Base-by-base conservation (phyloP, 1,284 basidiomycete species). In the Leccinum solheimii region DNA sequence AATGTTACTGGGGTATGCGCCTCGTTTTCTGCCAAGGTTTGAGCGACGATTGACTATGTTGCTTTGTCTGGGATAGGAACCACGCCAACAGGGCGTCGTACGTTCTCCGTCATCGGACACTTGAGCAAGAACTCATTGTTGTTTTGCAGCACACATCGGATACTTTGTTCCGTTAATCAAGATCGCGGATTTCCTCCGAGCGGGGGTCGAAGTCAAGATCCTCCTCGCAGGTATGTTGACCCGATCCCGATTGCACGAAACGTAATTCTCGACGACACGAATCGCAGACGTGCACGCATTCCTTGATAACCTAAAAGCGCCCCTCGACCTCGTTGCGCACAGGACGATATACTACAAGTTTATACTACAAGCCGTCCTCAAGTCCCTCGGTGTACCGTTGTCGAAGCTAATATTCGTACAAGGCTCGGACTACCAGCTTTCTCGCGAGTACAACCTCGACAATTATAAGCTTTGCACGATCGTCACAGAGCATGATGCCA, bases 401-500 rank as follows among this genome's bases (percentile, higher is more conserved):
- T 86, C 90, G 32, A 89, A 88, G 70, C 6, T 52, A 10, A 52
- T 13, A n/a, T 52, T 52, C 50, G 51, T 52, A 32, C 27, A n/a
- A 14, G 51, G 51, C 23, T 52, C 51, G 16, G 51, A 52, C n/a
- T 52, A 52, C n/a, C 51, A 52, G 26, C 27, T 52, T 5, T 52
- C 51, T 8, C 26, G 51, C 23, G 51, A 52, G 51, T 52, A 52
- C 51, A 52, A 30, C 5, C 27, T 52, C 10, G 51, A 52, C 27
- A 52, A 52, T 10, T 52, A 52, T n/a, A 52, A 52, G 10, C 51
- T 98, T 51, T 92, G 91, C 68, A 88, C 97, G 10, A 88, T 88
- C 57, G 94, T 96, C 6, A 90, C 95, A 0, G 95, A 98, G 73
- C 95, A 98, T 76, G 97, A 98, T 68, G 95, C 96, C 14, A 97